Conservation (phyloP, 371 early-diverging fungal species). For the Zopfochytrium polystomum region DNA sequence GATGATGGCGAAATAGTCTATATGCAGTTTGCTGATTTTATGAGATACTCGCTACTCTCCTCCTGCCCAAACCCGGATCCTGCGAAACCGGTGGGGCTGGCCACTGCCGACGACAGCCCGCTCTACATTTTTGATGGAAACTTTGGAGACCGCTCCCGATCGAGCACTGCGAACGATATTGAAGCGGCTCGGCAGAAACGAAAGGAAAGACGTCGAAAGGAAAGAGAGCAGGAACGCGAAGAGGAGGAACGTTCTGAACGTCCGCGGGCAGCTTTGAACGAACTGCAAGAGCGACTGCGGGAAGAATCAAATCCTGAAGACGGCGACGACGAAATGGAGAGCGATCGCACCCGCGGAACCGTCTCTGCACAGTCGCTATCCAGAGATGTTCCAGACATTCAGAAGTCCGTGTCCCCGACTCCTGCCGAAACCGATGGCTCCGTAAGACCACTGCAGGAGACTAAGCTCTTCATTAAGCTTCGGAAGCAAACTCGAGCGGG, state of each 20-base stretch:
- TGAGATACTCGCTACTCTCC: constrained; percentile 70
- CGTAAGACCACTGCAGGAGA: too few species aligned
- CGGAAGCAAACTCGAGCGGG: too few species aligned
- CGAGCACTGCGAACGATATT: constrained; percentile 30
- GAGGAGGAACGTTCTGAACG: neutral
- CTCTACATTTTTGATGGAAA: constrained; percentile 78
- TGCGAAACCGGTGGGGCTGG: too few species aligned
- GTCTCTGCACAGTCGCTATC: too few species aligned
- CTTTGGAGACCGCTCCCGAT: constrained; percentile 49
- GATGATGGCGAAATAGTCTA: constrained; percentile 70
- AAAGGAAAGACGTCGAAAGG: constrained; percentile 17
- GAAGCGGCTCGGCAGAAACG: too few species aligned
- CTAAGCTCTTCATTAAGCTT: too few species aligned
- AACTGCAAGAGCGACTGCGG: neutral
- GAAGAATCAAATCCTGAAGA: neutral
- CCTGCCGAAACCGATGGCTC: too few species aligned
- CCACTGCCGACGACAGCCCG: constrained; percentile 69
- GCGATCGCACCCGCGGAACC: too few species aligned
- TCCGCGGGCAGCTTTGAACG: neutral
- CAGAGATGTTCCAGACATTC: too few species aligned
- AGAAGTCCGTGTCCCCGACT: too few species aligned
- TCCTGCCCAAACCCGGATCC: constrained; percentile 36
- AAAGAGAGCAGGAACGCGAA: constrained; percentile 13
- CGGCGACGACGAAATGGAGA: too few species aligned
- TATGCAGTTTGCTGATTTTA: constrained; percentile 45